Evolutionary conservation across 2,329 filamentous ascomycete species (phyloP).

Genomic region (Phoma herbarum): DNA sequence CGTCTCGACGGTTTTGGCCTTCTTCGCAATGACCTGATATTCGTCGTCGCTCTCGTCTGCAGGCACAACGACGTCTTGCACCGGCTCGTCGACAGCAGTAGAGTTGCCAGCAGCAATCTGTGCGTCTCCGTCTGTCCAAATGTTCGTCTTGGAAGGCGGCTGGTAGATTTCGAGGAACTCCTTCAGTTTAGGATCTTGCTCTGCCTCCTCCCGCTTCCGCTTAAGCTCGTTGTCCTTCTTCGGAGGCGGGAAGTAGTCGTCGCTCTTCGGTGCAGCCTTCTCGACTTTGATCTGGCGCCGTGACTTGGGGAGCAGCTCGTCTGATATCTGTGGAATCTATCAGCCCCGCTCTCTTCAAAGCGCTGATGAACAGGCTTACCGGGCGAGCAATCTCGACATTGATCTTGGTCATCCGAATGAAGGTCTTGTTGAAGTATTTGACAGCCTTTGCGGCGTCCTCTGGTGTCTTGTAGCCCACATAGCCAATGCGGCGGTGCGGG

Average conservation of each 20-base stretch:
- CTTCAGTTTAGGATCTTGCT: conserved; percentile 79
- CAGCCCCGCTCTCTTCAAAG: conserved; percentile 28
- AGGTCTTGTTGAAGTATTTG: conserved; percentile 94
- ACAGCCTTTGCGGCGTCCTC: conserved; percentile 84
- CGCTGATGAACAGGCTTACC: conserved; percentile 58
- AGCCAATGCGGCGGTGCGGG: conserved; percentile 88
- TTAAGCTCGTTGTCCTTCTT: conserved; percentile 62
- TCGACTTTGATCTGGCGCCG: conserved; percentile 44
- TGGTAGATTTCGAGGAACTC: conserved; percentile 89
- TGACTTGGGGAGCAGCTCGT: conserved; percentile 48
- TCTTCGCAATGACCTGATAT: conserved; percentile 70
- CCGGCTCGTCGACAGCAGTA: conserved; percentile 27
- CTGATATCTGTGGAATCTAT: conserved; percentile 42
- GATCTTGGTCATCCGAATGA: conserved; percentile 95
- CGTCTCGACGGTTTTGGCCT: conserved; percentile 45
- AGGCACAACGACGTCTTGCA: conserved; percentile 37
- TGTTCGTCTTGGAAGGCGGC: conserved; percentile 69
- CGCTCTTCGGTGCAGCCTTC: conserved; percentile 29
- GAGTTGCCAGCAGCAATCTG: conserved; percentile 25
- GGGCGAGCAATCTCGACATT: conserved; percentile 86
- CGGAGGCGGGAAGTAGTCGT: conserved; percentile 39
- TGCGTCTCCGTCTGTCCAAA: conserved; percentile 65
- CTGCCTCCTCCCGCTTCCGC: conserved; percentile 68
- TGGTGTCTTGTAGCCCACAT: conserved; percentile 88
- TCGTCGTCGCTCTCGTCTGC: conserved; percentile 75